These are phyloP conservation scores for Trichoderma asperelloides DNA, from an alignment of 495 filamentous ascomycete genomes.

Conservation along the genomic window DNA sequence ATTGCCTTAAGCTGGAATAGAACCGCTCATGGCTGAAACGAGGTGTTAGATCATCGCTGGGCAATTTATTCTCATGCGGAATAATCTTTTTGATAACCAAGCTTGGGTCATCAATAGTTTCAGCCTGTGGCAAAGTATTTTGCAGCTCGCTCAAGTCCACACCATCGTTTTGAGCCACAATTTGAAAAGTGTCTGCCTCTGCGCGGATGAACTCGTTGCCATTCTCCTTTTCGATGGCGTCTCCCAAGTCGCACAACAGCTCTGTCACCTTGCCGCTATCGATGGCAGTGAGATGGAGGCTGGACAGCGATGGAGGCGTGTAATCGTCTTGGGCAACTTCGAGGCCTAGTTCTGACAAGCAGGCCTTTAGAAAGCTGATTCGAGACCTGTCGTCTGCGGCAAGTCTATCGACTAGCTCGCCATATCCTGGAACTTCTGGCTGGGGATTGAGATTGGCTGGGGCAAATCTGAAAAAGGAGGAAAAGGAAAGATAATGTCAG, in stretches of 20 bases:
- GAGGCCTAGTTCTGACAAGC: conserved; percentile 74
- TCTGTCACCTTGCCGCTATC: conserved; percentile 53
- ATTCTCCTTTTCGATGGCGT: conserved; percentile 58
- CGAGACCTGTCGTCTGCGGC: conserved; percentile 62
- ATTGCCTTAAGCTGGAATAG: conserved; percentile 62
- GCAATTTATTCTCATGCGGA: conserved; percentile 59
- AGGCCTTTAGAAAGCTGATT: conserved; percentile 70
- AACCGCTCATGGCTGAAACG: conserved; percentile 81
- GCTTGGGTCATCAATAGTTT: conserved; percentile 61
- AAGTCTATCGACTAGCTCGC: conserved; percentile 57
- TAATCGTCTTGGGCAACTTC: conserved; percentile 60
- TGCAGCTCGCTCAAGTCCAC: conserved; percentile 46
- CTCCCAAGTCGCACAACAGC: conserved; percentile 56
- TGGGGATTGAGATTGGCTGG: conserved; percentile 63
- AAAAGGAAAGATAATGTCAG: not conserved
- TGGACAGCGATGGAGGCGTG: conserved; percentile 72
- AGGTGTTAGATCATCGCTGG: conserved; percentile 67
- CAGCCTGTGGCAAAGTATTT: conserved; percentile 37
- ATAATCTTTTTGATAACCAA: conserved; percentile 63
- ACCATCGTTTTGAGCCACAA: conserved; percentile 51
- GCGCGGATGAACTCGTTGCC: conserved; percentile 69
- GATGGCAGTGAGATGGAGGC: conserved; percentile 71
- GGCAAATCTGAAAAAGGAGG: conserved; percentile 55
- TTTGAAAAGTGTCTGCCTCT: conserved; percentile 76
- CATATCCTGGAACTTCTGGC: conserved; percentile 53